Evolutionary conservation across 768 basidiomycete species (phyloP), one percentile per base, ranked within the genome.

Genomic region (Boletus rubroflammeus): DNA sequence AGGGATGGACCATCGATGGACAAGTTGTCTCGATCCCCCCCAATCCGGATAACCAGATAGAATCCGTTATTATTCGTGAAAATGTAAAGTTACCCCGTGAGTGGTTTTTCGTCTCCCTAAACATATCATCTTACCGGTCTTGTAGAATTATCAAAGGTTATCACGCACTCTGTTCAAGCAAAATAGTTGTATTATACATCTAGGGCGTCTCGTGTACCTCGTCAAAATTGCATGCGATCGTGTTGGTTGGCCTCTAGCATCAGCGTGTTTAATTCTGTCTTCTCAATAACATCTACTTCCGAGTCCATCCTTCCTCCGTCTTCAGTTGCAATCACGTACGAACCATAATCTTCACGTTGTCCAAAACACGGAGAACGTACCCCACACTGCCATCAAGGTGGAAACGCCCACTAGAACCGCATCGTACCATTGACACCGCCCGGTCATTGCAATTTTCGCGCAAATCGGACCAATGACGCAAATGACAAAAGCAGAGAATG

Each of bases 11-110:
- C 19, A 57, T 81, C 38, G 81, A 90, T 15, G 76, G 75, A 1
- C 79, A 78, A 7, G 80, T 84, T n/a, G 76, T 92, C 48, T 74
- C 70, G 15, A 75, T 93, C 51, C 91, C 92, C 23, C 80, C 84
- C 41, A 93, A 93, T 69, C 86, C 87, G 14, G 91, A 93, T 71
- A 93, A 93, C 69, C 89, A 90, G 64, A 89, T 93, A 61, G 85
- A 88, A 63, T 88, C 91, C 0, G 87, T 88, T 1, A 79, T 93
- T 46, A 86, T 92, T 25, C 89, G 90, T 69, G 91, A 93, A 71
- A 81, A 78, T 61, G 85, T 93, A 64, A 86, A 84, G 67, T 75
- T 93, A 58, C 82, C 85, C 54, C 91, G 91, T 92, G 73, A 60
- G 90, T 77, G 21, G 14, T 35, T 11, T 56, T 52, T 26, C 44